Evolutionary conservation across 176 grass and related monocot genomes (phyloP).

Genomic region (Raddia guianensis): DNA sequence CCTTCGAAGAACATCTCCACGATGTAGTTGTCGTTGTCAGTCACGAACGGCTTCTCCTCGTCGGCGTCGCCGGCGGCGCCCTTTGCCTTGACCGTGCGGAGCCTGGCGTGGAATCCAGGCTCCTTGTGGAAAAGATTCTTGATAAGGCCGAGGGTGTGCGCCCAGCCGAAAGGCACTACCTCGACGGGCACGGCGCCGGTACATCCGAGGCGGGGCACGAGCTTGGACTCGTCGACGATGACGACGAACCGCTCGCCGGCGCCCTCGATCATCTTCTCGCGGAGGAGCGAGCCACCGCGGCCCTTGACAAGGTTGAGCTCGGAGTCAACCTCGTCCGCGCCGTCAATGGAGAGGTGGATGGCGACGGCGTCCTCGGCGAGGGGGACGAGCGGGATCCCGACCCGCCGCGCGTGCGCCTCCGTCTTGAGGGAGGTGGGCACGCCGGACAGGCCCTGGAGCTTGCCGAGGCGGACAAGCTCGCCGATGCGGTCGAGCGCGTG

Average conservation of each 20-base stretch:
- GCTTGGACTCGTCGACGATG: constrained; percentile 78
- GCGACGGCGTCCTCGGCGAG: constrained; percentile 39
- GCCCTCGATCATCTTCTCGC: constrained; percentile 79
- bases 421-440: constrained; percentile 47
- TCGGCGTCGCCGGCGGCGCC: background rate
- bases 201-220: constrained; percentile 55
- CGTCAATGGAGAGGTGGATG: constrained; percentile 66
- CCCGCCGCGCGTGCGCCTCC: constrained; percentile 40
- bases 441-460: constrained; percentile 5
- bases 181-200: constrained; percentile 69
- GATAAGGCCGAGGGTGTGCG: background rate
- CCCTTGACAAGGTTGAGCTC: constrained; percentile 82
- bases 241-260: constrained; percentile 57
- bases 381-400: constrained; percentile 56
- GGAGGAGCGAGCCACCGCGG: constrained; percentile 65
- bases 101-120: constrained; percentile 28
- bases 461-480: background rate
- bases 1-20: constrained; percentile 50
- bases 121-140: constrained; percentile 23
- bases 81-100: constrained; percentile 24
- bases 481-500: constrained; percentile 42
- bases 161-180: constrained; percentile 59
- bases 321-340: constrained; percentile 74
- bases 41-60: constrained; percentile 19
- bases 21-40: constrained; percentile 49